These are phyloP conservation scores for Coprinopsis sp. DNA, from an alignment of 768 basidiomycete genomes.

Conservation along the genomic window DNA sequence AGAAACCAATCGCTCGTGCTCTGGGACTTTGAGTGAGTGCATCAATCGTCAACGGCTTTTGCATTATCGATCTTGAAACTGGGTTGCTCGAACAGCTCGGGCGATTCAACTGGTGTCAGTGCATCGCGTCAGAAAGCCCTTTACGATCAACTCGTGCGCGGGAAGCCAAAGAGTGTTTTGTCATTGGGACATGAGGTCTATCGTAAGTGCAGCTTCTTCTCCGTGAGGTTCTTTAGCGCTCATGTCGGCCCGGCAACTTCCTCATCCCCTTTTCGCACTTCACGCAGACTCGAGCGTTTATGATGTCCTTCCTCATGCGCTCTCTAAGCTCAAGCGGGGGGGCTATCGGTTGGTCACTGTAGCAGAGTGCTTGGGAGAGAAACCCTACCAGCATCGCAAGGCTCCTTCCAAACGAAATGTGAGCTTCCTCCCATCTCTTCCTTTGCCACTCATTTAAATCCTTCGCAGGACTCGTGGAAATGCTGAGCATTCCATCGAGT, in stretches of 20 bases:
- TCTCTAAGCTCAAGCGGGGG: slow-evolving; percentile 19
- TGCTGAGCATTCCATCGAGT: not conserved
- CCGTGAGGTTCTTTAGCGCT: not conserved
- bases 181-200: slow-evolving; percentile 14
- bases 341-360: slow-evolving; percentile 37
- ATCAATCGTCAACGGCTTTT: not conserved
- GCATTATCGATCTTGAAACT: not conserved
- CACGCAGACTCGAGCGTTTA: not conserved
- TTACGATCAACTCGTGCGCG: slow-evolving; percentile 4
- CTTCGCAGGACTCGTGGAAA: slow-evolving; percentile 6
- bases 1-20: slow-evolving; percentile 8
- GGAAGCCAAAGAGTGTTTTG: slow-evolving; percentile 5
- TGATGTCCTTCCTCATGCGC: slow-evolving; percentile 19
- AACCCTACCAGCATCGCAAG: slow-evolving; percentile 24
- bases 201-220: slow-evolving; percentile 2
- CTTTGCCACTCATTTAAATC: not conserved
- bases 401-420: slow-evolving; percentile 14
- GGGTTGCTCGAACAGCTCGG: slow-evolving; percentile 7
- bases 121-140: slow-evolving; percentile 11
- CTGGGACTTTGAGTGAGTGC: slow-evolving; percentile 15
- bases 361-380: slow-evolving; percentile 33
- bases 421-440: slow-evolving; percentile 1
- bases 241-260: not conserved
- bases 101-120: slow-evolving; percentile 10
- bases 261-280: slow-evolving; percentile 2